Evolutionary conservation across 257 asterid genomes (phyloP), one percentile per base, ranked within the genome.

Genomic region (Primulina eburnea): DNA sequence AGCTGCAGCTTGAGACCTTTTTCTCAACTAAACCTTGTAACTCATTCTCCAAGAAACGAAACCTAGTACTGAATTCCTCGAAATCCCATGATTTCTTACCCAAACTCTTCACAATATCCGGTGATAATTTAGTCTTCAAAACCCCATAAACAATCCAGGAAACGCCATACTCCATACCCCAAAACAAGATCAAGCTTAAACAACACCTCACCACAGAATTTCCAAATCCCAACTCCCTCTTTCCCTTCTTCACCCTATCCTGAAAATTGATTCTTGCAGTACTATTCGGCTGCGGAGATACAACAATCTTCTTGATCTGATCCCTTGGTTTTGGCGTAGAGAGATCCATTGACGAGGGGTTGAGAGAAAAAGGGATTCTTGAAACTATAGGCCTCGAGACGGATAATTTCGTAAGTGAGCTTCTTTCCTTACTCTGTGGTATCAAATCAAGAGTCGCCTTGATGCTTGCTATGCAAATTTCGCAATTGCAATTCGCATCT

Each of bases 391-490:
- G 86, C 74, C 78, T 83, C 1, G 88, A 60, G 52, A 70, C 70
- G 4, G 92, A 85, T 62, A 50, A 40, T 32, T 80, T 87, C 0
- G 91, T 77, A 37, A 80, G 73, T 0, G 95, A 78, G 76, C 85
- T 85, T 73, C 83, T 76, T 7, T 70, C 75, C 47, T 61, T 57
- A 63, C 83, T 86, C 17, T 70, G 77, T 0, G 90, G 88, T 76
- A 88, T 85, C 81, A 92, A 83, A 82, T 93, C 97, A 14, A 82
- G 96, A 20, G 96, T 87, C 7, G 99, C 94, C 32, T 89, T 86
- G 56, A 90, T 82, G 86, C 97, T 89, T 4, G 85, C 96, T 2
- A 90, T 78, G 78, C 97, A 93, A 6, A 90, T 93, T 12, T 85
- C 83, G 74, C 97, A 93, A 63, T 56, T 73, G 80, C 99, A 93